phyloP scores from a whole-genome alignment of 345 rosid species.

The Hibiscus tridactylites region DNA sequence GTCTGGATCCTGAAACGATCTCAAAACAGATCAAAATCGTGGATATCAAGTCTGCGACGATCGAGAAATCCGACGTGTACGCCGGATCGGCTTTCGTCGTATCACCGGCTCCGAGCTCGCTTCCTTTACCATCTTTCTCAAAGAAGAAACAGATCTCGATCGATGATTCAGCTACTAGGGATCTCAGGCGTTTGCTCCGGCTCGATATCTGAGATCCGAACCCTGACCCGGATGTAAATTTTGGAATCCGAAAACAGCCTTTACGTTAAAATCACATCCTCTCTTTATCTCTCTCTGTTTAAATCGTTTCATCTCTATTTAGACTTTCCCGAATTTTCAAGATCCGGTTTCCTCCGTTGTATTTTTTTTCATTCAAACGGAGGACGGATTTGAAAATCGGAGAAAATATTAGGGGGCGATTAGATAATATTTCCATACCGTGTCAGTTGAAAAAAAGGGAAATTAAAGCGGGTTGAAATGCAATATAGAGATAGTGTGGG shows the following conservation, averaged over 20 bases:
- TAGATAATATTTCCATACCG: background rate
- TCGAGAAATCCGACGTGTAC: slow-evolving; percentile 21
- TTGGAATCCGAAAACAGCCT: background rate
- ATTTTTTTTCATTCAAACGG: slow-evolving; percentile 2
- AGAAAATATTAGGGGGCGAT: background rate
- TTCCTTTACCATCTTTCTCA: slow-evolving; percentile 54
- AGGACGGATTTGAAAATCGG: background rate
- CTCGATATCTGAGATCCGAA: slow-evolving; percentile 26
- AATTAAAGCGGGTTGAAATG: background rate
- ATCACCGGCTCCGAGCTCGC: slow-evolving; percentile 58
- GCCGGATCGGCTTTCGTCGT: slow-evolving; percentile 53
- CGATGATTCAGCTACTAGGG: slow-evolving; percentile 56
- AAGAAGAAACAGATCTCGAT: slow-evolving; percentile 30
- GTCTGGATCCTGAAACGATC: slow-evolving; percentile 19
- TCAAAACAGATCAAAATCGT: slow-evolving; percentile 15
- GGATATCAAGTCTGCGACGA: slow-evolving; percentile 12
- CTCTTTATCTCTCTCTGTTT: background rate
- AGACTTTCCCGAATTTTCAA: background rate
- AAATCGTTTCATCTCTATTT: background rate
- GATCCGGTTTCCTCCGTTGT: background rate
- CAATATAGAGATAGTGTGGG: background rate
- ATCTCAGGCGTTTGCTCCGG: slow-evolving; percentile 60
- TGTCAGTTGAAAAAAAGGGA: background rate
- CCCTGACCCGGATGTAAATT: background rate
- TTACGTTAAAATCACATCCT: background rate